Base-by-base conservation (phyloP, 768 basidiomycete species). In the Suillus clintonianus region DNA sequence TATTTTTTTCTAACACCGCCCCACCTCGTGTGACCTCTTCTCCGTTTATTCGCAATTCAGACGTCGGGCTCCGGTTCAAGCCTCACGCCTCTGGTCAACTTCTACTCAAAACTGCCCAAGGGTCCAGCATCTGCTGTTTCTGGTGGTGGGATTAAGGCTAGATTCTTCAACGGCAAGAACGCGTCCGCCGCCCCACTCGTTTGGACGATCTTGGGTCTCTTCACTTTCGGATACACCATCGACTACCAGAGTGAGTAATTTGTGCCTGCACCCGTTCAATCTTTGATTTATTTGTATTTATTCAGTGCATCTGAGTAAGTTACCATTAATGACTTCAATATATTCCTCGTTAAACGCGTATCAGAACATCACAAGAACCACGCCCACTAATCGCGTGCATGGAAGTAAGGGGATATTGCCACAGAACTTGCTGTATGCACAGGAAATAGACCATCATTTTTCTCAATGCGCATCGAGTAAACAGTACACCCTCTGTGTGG, bases 51-150 rank as follows among this genome's bases (percentile, higher is more conserved):
- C 51, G 22, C 34, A 30, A 19, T 59, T 65, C 71, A 95, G 94
- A 88, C 92, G 61, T 87, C 92, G 59, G 91, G 89, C 61, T 86
- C 91, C 60, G 93, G 94, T 50, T 87, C 86, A 50, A 88, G 92
- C 66, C 90, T 97, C 60, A 82, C 85, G 63, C 88, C 89, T 37
- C 90, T 98, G 73, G 94, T 97, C 67, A 88, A 94, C 69, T 98
- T 97, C 80, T 99, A 99, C 83, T 95, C 92, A 64, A 96, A 94
- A 79, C 86, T 99, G 57, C 97, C 95, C 68, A 98, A 98, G 77
- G 96, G 96, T 53, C 81, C 86, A 45, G 85, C 88, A 41, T 82
- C 92, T 19, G 74, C 82, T 43, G 80, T 87, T 22, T 80, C 83
- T 60, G 79, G 79, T 61, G 92, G 94, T n/a, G 92, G 94, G 24